Evolutionary conservation across 768 basidiomycete genomes (phyloP), one percentile per base, ranked within the genome.

Genomic region (Agrocybe pediades): DNA sequence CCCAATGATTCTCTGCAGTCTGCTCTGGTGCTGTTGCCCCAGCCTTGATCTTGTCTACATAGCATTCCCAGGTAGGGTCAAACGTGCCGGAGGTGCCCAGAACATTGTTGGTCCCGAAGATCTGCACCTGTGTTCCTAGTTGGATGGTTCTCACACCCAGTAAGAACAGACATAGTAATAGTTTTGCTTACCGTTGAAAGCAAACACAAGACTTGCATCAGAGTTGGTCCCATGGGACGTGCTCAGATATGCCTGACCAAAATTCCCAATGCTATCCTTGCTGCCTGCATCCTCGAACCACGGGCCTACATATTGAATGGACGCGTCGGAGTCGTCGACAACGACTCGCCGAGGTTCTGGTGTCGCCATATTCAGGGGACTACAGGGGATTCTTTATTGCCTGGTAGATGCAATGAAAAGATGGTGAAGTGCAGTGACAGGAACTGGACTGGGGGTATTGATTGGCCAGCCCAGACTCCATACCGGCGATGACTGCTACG

Each of bases 61-160:
- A 56, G 19, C 58, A 60, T 41, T 56, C 55, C 58, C 58, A 60
- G 20, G 36, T 45, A n/a, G 58, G 58, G 26, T 56, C 55, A 23
- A 51, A 19, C 2, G 51, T 25, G n/a, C 58, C 58, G 20, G 49
- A 53, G 19, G 36, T 40, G 36, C 46, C 43, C 51, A 26, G 21
- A 39, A 56, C 39, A 44, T 60, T 51, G 39, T 43, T 53, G 2
- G 45, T 56, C 5, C 58, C 58, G 0, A 30, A 26, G 15, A 60
- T 46, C 17, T 21, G 27, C 15, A 60, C 48, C n/a, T 51, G 49
- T 6, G 55, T 36, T 25, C 58, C 58, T 55, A 21, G n/a, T 6
- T 4, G n/a, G 15, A 11, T 15, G n/a, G 39, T 4, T 19, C 2
- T 25, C 39, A 8, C 16, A 20, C 16, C 17, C 11, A 44, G 43